phyloP scores from a whole-genome alignment of 1,284 basidiomycete species.

The Rhodotorula sp. region DNA sequence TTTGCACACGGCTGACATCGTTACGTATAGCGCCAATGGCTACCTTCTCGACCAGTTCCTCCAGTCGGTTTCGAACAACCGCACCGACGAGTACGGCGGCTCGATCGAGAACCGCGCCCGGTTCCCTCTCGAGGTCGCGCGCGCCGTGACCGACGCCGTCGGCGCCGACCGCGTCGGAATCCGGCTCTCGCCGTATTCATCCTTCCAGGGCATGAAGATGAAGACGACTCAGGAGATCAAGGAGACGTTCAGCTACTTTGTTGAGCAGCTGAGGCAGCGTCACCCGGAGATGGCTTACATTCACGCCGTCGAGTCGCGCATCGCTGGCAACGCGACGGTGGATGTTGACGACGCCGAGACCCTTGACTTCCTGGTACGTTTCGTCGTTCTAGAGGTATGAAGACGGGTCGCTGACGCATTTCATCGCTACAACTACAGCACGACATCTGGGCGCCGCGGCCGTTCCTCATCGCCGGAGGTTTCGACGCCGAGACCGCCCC shows the following conservation, averaged over 20 bases:
- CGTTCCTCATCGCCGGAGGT: slow-evolving; percentile 46
- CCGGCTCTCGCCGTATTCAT: slow-evolving; percentile 57
- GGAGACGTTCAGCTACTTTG: slow-evolving; percentile 48
- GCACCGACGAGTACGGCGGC: slow-evolving; percentile 63
- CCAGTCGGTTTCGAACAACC: slow-evolving; percentile 54
- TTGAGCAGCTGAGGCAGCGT: slow-evolving; percentile 46
- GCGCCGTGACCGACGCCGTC: slow-evolving; percentile 55
- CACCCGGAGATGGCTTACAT: slow-evolving; percentile 58
- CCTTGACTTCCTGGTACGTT: slow-evolving; percentile 34
- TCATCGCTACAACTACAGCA: not conserved
- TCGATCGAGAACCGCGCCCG: slow-evolving; percentile 58
- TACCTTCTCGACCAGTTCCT: slow-evolving; percentile 60
- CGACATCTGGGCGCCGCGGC: slow-evolving; percentile 26
- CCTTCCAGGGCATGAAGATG: slow-evolving; percentile 39
- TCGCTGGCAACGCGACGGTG: slow-evolving; percentile 33
- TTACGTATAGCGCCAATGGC: slow-evolving; percentile 45
- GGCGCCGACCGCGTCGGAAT: slow-evolving; percentile 57
- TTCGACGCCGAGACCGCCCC: slow-evolving; percentile 46
- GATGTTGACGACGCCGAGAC: slow-evolving; percentile 27
- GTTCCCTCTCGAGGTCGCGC: slow-evolving; percentile 58
- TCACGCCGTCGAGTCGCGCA: slow-evolving; percentile 52
- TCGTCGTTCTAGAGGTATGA: no score
- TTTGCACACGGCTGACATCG: no score
- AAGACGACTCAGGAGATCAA: slow-evolving; percentile 32
- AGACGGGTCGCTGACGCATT: not conserved